Percentiles rank a stretch among this genome's conserved stretches.
Conservation (phyloP, 371 early-diverging fungal species). For the Mortierella sp. region DNA sequence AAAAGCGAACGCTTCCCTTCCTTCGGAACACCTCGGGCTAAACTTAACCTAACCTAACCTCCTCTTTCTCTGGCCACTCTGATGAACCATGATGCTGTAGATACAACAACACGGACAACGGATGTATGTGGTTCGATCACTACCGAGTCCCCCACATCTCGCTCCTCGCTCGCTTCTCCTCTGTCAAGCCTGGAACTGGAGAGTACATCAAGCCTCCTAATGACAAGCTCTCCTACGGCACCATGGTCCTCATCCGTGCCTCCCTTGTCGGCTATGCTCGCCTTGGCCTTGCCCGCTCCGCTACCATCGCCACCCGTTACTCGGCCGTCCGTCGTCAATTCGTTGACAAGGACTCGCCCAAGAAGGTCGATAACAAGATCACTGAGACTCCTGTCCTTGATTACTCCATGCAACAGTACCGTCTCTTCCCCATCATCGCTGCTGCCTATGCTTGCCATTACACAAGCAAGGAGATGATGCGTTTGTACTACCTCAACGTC, state of each 20-base stretch:
- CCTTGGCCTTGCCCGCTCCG: constrained; percentile 72
- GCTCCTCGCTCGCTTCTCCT: constrained; percentile 78
- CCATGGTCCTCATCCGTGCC: constrained; percentile 85
- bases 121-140: constrained; percentile 80
- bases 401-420: constrained; percentile 83
- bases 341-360: constrained; percentile 65
- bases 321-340: constrained; percentile 87
- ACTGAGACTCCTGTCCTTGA: constrained; percentile 83
- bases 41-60: no score
- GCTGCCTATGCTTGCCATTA: constrained; percentile 82
- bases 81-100: no score
- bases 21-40: no score
- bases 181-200: constrained; percentile 73
- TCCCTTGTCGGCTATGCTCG: constrained; percentile 64
- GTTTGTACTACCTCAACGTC: constrained; percentile 73
- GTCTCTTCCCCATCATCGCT: constrained; percentile 83
- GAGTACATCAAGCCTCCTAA: constrained; percentile 79
- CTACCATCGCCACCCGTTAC: constrained; percentile 84
- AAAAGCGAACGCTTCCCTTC: no score
- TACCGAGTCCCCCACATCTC: constrained; percentile 77
- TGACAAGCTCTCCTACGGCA: constrained; percentile 82
- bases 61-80: no score
- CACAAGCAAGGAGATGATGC: constrained; percentile 77
- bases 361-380: constrained; percentile 48
- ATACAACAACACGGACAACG: constrained; percentile 86